Conservation (phyloP, 192 early-diverging fungal genomes). For the Chytriomyces hyalinus region DNA sequence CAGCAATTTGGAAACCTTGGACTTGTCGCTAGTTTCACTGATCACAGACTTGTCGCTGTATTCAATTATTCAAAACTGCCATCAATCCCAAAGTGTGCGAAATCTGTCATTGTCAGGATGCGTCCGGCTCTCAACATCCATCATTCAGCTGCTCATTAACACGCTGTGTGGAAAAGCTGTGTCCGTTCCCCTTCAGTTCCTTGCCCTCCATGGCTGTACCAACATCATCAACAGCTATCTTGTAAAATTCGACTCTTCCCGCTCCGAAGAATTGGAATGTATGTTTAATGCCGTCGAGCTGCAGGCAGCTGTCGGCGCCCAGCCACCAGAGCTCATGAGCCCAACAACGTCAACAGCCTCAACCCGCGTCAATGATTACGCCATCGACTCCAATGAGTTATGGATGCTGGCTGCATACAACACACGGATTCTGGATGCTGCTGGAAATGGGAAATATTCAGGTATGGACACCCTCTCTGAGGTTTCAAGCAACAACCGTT, state of each 20-base stretch:
- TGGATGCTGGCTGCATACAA: slow-evolving; percentile 32
- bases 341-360: background rate
- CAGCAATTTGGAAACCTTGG: slow-evolving; percentile 9
- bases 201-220: slow-evolving; percentile 20
- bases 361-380: slow-evolving; percentile 6
- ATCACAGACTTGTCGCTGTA: slow-evolving; percentile 29
- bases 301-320: slow-evolving; percentile 15
- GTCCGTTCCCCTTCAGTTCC: background rate
- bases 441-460: background rate
- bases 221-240: slow-evolving; percentile 8
- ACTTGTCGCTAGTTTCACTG: slow-evolving; percentile 7
- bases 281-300: slow-evolving; percentile 11
- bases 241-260: background rate
- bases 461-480: background rate
- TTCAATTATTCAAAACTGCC: slow-evolving; percentile 3
- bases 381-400: slow-evolving; percentile 20
- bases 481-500: background rate
- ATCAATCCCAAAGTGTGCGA: background rate
- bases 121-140: background rate
- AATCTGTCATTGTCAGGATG: slow-evolving; percentile 11
- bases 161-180: background rate
- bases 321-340: background rate
- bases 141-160: slow-evolving; percentile 22
- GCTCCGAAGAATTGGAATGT: slow-evolving; percentile 13
- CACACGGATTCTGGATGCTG: background rate